Evolutionary conservation across 2,329 filamentous ascomycete species (phyloP), one percentile per base, ranked within the genome.

Genomic region (Knufia petricola): DNA sequence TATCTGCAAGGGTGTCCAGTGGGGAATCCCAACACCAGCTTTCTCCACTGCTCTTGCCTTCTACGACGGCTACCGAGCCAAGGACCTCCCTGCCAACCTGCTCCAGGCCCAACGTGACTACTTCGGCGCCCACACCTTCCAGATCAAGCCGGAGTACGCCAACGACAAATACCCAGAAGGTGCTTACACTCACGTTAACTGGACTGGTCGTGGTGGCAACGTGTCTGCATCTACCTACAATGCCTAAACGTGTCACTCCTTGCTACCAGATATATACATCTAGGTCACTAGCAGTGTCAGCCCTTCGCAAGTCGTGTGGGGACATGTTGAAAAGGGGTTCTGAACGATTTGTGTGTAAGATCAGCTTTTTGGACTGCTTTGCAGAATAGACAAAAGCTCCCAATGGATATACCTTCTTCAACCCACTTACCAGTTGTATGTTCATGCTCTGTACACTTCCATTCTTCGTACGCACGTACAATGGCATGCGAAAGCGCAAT

Each of bases 81-180:
- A 90, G 79, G 82, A 96, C 69, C 82, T 98, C 60, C 92, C 92
- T 53, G 92, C 92, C 77, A 98, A 96, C 80, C 78, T 98, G 57
- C 82, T 98, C 64, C 92, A 98, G 77, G 92, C 90, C 50, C 92
- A 98, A 80, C 86, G 92, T 77, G 92, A 98, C 71, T 98, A 96
- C 86, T 98, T 98, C 67, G 92, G 92, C 69, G 86, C 86, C 57
- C 86, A 92, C 77, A 92, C 86, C 59, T 92, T 92, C 82, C 75
- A 75, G 63, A 79, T 92, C 73, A 90, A 92, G 83, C 84, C 86
- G 53, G 85, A 90, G 73, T 64, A 61, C 58, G 85, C 85, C 61
- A 84, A 64, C 69, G 80, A 75, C 50, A 88, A 87, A 73, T 94
- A 94, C 76, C 84, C 82, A 58, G 80, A 77, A 61, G 87, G 83